phyloP scores from a whole-genome alignment of 2,329 filamentous ascomycete genomes.

The Leptoxyphium fumago region DNA sequence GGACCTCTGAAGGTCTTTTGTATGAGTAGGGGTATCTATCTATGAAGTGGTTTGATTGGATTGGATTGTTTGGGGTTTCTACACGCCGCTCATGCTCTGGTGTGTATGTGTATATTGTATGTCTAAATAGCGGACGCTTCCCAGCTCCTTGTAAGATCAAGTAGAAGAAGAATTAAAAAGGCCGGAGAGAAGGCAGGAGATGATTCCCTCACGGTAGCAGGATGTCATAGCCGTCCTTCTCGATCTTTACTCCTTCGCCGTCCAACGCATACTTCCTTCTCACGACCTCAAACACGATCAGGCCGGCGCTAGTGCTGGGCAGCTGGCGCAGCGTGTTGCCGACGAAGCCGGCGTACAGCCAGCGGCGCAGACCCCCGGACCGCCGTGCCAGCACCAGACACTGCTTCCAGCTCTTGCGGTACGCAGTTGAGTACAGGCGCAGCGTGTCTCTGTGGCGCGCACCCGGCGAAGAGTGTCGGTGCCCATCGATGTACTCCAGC shows the following conservation, averaged over 20 bases:
- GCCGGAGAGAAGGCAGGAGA: too few species aligned
- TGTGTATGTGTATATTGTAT: too few species aligned
- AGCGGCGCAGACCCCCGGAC: constrained; percentile 42
- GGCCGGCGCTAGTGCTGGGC: constrained; percentile 59
- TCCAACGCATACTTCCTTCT: constrained; percentile 55
- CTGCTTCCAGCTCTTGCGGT: constrained; percentile 50
- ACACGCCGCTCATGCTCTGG: too few species aligned
- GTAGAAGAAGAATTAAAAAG: too few species aligned
- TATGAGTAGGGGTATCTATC: too few species aligned
- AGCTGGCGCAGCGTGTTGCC: constrained; percentile 59
- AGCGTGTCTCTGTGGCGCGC: constrained; percentile 35
- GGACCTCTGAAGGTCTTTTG: too few species aligned
- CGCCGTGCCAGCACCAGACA: constrained; percentile 45
- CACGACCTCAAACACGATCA: constrained; percentile 68
- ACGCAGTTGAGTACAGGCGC: constrained; percentile 54
- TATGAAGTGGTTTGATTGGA: too few species aligned
- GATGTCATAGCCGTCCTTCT: constrained; percentile 58
- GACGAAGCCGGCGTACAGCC: constrained; percentile 60
- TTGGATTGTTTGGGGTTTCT: too few species aligned
- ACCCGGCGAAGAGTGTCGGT: constrained; percentile 28
- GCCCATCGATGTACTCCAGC: constrained; percentile 51
- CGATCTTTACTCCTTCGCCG: constrained; percentile 48
- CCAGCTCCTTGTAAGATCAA: too few species aligned
- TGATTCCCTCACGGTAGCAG: constrained; percentile 34
- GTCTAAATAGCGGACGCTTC: too few species aligned